phyloP scores from a whole-genome alignment of 805 yeast species.

The Starmera amethionina region DNA sequence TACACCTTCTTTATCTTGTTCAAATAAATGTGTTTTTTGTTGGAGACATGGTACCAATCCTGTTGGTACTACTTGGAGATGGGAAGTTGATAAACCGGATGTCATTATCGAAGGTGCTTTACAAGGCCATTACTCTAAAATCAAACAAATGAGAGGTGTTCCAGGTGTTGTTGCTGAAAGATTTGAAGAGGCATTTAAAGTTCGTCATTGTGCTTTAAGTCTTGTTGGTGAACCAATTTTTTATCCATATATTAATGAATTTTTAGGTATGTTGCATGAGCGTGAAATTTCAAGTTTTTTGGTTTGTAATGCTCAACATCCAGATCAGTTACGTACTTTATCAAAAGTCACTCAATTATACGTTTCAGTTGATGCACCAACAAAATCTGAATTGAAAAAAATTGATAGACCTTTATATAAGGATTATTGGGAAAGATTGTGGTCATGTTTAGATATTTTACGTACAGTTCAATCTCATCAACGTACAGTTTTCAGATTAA shows the following conservation, averaged over 20 bases:
- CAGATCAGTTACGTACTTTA: conserved; percentile 63
- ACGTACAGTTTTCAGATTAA: conserved; percentile 83
- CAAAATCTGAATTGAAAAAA: conserved; percentile 65
- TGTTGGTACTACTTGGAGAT: conserved; percentile 91
- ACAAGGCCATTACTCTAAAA: conserved; percentile 82
- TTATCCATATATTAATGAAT: conserved; percentile 84
- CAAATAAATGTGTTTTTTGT: conserved; percentile 92
- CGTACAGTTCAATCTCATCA: conserved; percentile 67
- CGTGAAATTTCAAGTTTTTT: conserved; percentile 75
- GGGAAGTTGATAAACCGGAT: conserved; percentile 91
- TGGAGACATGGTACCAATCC: conserved; percentile 98
- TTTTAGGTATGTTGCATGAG: conserved; percentile 70
- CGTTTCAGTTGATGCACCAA: conserved; percentile 92
- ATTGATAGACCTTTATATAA: conserved; percentile 84
- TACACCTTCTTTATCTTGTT: conserved; percentile 87
- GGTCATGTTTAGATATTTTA: conserved; percentile 71
- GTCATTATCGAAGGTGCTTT: conserved; percentile 76
- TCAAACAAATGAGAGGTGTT: conserved; percentile 90
- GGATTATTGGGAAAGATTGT: conserved; percentile 88
- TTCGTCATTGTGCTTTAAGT: conserved; percentile 85
- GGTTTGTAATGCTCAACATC: conserved; percentile 95
- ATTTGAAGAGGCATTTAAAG: conserved; percentile 83
- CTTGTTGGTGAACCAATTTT: conserved; percentile 93
- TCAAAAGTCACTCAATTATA: conserved; percentile 81
- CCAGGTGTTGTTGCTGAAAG: conserved; percentile 89